Evolutionary conservation across 2,329 filamentous ascomycete species (phyloP), one percentile per base, ranked within the genome.

Genomic region (Fusarium guadeloupense): DNA sequence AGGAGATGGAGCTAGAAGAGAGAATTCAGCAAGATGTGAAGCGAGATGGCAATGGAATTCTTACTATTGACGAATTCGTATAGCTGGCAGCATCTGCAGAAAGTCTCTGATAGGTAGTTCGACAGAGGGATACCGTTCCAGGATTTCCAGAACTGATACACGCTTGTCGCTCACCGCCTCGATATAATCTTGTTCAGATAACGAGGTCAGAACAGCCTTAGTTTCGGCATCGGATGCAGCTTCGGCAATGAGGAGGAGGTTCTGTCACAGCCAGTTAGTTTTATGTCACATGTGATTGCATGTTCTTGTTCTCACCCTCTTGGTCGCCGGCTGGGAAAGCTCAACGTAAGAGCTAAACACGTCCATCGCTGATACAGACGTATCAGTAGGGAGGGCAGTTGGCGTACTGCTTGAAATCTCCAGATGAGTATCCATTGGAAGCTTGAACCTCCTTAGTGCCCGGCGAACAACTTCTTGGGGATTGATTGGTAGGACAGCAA

Each of bases 271-370:
- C 50, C 71, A 17, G 64, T 58, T n/a, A 17, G n/a, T n/a, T 4
- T 14, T 23, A 9, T 9, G 25, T 23, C 16, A 14, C 5, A n/a
- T 41, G 6, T n/a, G n/a, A n/a, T n/a, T n/a, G n/a, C n/a, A n/a
- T n/a, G n/a, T n/a, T n/a, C n/a, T n/a, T n/a, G n/a, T n/a, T n/a
- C 77, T 67, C 72, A 81, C 83, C 45, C 87, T 84, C 73, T 87
- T 89, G 7, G 88, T 92, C 2, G 88, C 89, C 0, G 89, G 89
- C 64, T 90, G 88, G 6, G 82, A 83, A 2, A 93, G 80, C 74
- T 93, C 91, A 6, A 93, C 85, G 58, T 91, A 92, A 1, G 86
- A 85, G 2, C 84, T 82, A 4, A 93, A 80, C 0, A 93, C 77
- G 54, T 87, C 85, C 12, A 79, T 78, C 0, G 87, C 87, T 1